Evolutionary conservation across 2,329 filamentous ascomycete genomes (phyloP), one percentile per base, ranked within the genome.

Genomic region (Amauroascus verrucosus): DNA sequence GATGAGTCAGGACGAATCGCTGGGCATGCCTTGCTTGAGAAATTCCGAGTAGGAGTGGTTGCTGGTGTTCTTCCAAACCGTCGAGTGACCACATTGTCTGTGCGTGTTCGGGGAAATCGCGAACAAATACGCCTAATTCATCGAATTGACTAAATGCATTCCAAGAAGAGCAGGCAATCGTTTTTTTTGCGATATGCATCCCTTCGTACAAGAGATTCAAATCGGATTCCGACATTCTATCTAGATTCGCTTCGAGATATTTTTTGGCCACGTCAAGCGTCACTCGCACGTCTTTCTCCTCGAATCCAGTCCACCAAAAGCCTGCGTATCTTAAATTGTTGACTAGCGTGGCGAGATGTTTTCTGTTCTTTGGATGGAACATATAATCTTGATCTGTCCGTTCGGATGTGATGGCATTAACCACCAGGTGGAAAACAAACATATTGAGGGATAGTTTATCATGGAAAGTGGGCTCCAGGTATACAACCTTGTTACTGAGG

Each of bases 341-440:
- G 3, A 95, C 84, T 1, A 95, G 72, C 51, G 80, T 75, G 24
- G 83, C 71, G 11, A 95, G 72, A 37, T 77, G 76, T 57, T 82
- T 84, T 28, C 79, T 73, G 61, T 90, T 90, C 11, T 78, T 81
- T 0, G 80, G 78, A 61, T 95, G 86, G 61, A 96, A 96, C 58
- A 97, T 84, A 64, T 95, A 96, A 65, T 96, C 90, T 53, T 80
- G 75, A 61, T 91, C 91, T 0, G 79, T 82, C 9, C 90, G 77
- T 63, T 96, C 87, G 4, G 89, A 95, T 22, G 90, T 90, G 0
- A 97, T 82, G 0, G 88, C 83, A 64, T 97, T 97, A 59, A 88
- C 84, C 1, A 86, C 83, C 45, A 96, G 80, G 64, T 88, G 82
- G 69, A 93, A 85, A 0, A 87, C 80, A 63, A 96, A 96, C 0